Conservation (phyloP, 495 filamentous ascomycete species). For the Xylaria nigripes region DNA sequence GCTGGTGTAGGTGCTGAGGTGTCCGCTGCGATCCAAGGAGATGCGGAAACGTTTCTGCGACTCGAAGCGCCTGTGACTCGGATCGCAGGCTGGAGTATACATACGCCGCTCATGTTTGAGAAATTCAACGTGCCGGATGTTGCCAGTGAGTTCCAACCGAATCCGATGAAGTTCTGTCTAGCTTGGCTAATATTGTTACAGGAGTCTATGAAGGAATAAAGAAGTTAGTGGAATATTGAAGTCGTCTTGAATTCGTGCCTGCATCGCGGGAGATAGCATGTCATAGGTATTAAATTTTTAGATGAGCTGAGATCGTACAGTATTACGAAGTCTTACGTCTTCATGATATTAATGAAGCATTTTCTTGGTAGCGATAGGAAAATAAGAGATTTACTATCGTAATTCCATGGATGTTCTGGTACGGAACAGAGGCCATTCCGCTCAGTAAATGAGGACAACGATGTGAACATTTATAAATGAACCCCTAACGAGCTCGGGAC, state of each 20-base stretch:
- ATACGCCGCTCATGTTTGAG: conserved; percentile 76
- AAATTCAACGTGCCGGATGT: conserved; percentile 86
- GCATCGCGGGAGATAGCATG: not conserved
- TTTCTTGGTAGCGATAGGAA: not conserved
- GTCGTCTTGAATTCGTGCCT: not conserved
- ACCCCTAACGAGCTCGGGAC: no score
- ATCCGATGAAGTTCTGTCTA: not conserved
- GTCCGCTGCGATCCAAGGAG: conserved; percentile 83
- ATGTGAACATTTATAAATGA: no score
- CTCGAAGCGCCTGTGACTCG: conserved; percentile 89
- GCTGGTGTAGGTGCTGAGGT: conserved; percentile 91
- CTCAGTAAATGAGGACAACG: no score
- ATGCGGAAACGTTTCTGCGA: conserved; percentile 66
- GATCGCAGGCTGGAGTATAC: conserved; percentile 86
- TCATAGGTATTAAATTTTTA: not conserved
- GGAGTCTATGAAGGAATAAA: conserved; percentile 50
- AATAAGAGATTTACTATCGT: not conserved
- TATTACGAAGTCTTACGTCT: not conserved
- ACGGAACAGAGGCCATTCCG: no score
- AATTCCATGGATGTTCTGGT: no score
- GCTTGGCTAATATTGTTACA: conserved; percentile 24
- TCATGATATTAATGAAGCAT: not conserved
- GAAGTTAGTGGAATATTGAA: conserved; percentile 37
- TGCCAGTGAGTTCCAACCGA: conserved; percentile 56
- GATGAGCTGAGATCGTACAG: not conserved